Percentiles rank a stretch among this genome's conserved stretches.
Conservation (phyloP, 2,329 filamentous ascomycete species). For the Paecilomyces dactylethromorphus region DNA sequence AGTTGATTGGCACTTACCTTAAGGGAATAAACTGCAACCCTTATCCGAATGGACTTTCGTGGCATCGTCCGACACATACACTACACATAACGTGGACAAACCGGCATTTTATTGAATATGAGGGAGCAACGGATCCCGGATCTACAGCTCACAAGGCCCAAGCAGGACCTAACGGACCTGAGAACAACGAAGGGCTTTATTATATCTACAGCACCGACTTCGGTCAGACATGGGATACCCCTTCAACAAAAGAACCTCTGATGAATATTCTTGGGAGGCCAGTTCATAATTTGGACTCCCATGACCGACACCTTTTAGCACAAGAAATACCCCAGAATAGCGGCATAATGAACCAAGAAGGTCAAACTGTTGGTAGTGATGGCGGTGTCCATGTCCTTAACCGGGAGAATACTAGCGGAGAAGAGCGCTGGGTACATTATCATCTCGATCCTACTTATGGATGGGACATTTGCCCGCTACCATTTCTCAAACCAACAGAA, state of each 20-base stretch:
- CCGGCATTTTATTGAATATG: constrained; percentile 42
- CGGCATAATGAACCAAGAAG: background rate
- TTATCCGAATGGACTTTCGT: constrained; percentile 45
- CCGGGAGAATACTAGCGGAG: background rate
- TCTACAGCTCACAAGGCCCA: constrained; percentile 39
- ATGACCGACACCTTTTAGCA: background rate
- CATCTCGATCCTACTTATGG: background rate
- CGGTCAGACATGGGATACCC: background rate
- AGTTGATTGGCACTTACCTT: background rate
- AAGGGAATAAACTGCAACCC: constrained; percentile 29
- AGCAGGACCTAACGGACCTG: constrained; percentile 37
- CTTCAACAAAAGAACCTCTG: background rate
- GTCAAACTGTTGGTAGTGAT: background rate
- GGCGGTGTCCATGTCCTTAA: background rate
- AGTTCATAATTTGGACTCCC: background rate
- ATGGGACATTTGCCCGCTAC: background rate
- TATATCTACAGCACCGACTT: constrained; percentile 42
- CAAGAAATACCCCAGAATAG: background rate
- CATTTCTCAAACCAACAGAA: background rate
- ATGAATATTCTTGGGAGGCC: background rate
- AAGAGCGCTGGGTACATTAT: background rate
- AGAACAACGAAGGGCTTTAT: constrained; percentile 47
- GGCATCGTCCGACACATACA: constrained; percentile 14
- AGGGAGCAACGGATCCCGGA: constrained; percentile 35
- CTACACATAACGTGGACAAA: constrained; percentile 47